Percentiles rank a stretch among this genome's conserved stretches.
phyloP scores from a whole-genome alignment of 305 asterid genomes.

The Solanum hybrid region DNA sequence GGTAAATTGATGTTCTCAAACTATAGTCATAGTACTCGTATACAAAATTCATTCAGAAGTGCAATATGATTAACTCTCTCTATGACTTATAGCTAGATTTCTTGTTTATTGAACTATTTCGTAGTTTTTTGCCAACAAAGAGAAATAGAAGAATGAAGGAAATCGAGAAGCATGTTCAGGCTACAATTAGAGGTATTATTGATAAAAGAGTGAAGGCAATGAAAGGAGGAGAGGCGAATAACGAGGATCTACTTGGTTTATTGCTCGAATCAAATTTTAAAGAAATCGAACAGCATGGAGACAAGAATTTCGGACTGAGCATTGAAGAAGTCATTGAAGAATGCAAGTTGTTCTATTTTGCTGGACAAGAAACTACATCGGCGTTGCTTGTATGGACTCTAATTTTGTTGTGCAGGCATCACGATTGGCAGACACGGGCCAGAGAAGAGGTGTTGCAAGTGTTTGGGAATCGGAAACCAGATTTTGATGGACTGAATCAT shows the following conservation, averaged over 20 bases:
- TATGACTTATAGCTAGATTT: not conserved
- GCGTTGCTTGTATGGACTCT: constrained; percentile 24
- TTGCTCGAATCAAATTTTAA: not conserved
- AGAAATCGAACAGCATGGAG: not conserved
- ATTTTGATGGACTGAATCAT: constrained; percentile 26
- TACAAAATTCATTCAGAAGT: not conserved
- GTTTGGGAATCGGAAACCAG: constrained; percentile 13
- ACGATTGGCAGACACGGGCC: constrained; percentile 31
- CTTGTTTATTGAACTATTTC: not conserved
- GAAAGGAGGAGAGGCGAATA: not conserved
- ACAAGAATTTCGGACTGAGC: constrained; percentile 21
- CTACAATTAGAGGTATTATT: constrained; percentile 12
- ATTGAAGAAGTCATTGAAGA: constrained; percentile 39
- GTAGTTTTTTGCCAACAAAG: constrained; percentile 33
- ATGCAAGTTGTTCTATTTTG: constrained; percentile 32
- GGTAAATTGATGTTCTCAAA: constrained; percentile 11
- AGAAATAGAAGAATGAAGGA: constrained; percentile 34
- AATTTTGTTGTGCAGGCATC: constrained; percentile 24
- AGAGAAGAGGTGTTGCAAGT: constrained; percentile 26
- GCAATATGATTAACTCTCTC: rapidly evolving
- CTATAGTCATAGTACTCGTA: not conserved
- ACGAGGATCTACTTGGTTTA: not conserved
- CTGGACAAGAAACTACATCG: not conserved
- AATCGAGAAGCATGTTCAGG: constrained; percentile 15
- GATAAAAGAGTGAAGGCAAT: constrained; percentile 7